Evolutionary conservation across 2,329 filamentous ascomycete genomes (phyloP).

Genomic region (Colletotrichum higginsianum): DNA sequence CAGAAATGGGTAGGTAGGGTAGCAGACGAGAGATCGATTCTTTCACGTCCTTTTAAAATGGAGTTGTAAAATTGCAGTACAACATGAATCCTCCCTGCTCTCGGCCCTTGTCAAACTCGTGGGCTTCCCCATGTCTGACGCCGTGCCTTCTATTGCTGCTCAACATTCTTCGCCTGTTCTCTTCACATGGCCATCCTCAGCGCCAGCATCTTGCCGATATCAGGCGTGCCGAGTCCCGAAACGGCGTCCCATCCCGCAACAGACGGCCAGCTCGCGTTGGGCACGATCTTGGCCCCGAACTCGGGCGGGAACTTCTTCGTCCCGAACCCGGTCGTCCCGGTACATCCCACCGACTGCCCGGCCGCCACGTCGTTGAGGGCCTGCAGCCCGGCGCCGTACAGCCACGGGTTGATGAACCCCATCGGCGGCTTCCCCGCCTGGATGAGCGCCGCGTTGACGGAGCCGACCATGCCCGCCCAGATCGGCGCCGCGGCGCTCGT

Average conservation of each 20-base stretch:
- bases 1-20: not conserved
- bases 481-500: slow-evolving; percentile 71
- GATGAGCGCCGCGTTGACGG: slow-evolving; percentile 75
- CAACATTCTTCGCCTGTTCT: too few species aligned
- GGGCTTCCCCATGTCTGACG: not conserved
- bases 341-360: slow-evolving; percentile 52
- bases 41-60: not conserved
- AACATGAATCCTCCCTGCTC: not conserved
- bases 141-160: not conserved
- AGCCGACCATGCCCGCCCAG: slow-evolving; percentile 73
- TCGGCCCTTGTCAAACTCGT: not conserved
- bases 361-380: slow-evolving; percentile 56
- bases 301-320: slow-evolving; percentile 37
- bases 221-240: slow-evolving; percentile 62
- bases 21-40: not conserved
- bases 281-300: slow-evolving; percentile 47
- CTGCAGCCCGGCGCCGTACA: slow-evolving; percentile 59
- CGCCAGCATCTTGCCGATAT: slow-evolving; percentile 54
- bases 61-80: not conserved
- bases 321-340: slow-evolving; percentile 46
- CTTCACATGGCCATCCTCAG: slow-evolving; percentile 24
- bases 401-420: slow-evolving; percentile 75
- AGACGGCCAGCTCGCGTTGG: slow-evolving; percentile 49
- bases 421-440: slow-evolving; percentile 65
- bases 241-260: slow-evolving; percentile 54